Base-by-base conservation (phyloP, 139 green algal species). In the Closterium sp. region DNA sequence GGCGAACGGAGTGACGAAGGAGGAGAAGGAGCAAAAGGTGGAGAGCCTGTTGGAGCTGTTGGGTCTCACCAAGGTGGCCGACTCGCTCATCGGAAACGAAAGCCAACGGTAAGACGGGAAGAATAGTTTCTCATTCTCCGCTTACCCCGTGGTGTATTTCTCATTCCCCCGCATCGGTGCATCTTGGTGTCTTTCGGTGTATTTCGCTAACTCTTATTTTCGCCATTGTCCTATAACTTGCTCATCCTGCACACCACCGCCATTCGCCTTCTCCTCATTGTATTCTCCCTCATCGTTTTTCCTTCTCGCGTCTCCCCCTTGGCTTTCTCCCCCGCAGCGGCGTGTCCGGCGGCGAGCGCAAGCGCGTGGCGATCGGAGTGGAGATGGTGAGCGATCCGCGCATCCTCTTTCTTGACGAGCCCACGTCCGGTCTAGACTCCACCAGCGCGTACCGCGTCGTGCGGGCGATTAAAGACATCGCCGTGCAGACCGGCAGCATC, bases 331-430 rank as follows among this genome's bases (percentile, higher is more conserved):
- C 62, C 62, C 6, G 13, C 22, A 91, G 92, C 28, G 92, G 92
- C 17, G 92, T 94, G n/a, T 95, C 93, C 6, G 98, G 98, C 21
- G 98, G 98, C 1, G 98, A 99, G 95, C 95, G 97, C 91, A 99
- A 99, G 96, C 96, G 98, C 28, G 96, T 97, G 13, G 97, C 96
- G 32, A 96, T 98, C 90, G 91, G 31, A 21, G 31, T 93, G 27
- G 92, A 93, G n/a, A 85, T 94, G 24, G 92, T 94, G 28, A 92
- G 92, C 32, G 92, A 95, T n/a, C 97, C 97, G 27, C 93, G 92
- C 0, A 88, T 98, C 27, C 92, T 98, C 45, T 98, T 98, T 91
- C 94, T 98, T 50, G 97, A 98, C 93, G 97, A 98, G 95, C 97
- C 97, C 27, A 98, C 97, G 92, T 97, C 93, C 0, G 96, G 96